Percentiles rank a stretch among this genome's conserved stretches.
Conservation (phyloP, 345 rosid species). For the Corymbia maculata region DNA sequence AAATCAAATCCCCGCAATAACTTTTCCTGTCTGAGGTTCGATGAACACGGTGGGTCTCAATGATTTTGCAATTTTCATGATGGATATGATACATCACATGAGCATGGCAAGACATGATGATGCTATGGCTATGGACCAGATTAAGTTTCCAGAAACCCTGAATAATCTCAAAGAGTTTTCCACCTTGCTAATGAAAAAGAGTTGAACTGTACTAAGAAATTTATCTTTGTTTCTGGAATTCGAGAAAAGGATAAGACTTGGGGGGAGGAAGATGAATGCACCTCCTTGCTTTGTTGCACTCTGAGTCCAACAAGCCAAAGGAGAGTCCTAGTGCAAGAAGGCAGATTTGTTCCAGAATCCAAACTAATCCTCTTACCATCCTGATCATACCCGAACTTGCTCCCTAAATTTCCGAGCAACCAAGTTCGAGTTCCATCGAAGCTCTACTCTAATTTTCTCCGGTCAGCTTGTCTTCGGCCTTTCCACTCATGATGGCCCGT, state of each 20-base stretch:
- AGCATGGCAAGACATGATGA: not conserved
- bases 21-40: not conserved
- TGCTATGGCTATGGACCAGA: not conserved
- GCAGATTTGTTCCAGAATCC: slow-evolving; percentile 35
- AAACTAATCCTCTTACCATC: slow-evolving; percentile 30
- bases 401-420: slow-evolving; percentile 2
- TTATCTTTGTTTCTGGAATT: not conserved
- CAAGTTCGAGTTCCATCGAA: slow-evolving; percentile 8
- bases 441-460: not conserved
- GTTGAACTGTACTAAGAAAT: not conserved
- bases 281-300: slow-evolving; percentile 91
- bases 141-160: not conserved
- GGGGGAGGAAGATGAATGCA: slow-evolving; percentile 48
- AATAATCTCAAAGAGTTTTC: not conserved
- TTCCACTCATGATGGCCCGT: not conserved
- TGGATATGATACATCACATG: not conserved
- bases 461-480: not conserved
- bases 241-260: slow-evolving; percentile 19
- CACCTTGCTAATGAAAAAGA: not conserved
- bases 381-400: slow-evolving; percentile 21
- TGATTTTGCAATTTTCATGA: not conserved
- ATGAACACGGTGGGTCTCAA: not conserved
- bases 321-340: slow-evolving; percentile 92
- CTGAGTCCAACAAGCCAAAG: slow-evolving; percentile 81
- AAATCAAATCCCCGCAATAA: not conserved